These are phyloP conservation scores for Penicillium canariense DNA, from an alignment of 495 filamentous ascomycete species.

Conservation along the genomic window DNA sequence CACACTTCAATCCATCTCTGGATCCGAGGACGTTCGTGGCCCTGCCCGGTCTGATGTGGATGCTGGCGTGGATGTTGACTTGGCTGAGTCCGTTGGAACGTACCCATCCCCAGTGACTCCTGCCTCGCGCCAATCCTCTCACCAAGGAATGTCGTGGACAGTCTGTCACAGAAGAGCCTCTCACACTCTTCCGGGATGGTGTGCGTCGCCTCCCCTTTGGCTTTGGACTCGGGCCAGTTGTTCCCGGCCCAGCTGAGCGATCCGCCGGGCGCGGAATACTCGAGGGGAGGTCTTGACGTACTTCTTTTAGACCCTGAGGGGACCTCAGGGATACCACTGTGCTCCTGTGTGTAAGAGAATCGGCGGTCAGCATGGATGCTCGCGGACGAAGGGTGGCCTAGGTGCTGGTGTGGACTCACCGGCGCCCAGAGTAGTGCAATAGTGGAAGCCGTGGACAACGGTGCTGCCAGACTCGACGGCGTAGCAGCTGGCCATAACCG, in stretches of 20 bases:
- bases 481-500: conserved; percentile 86
- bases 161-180: conserved; percentile 97
- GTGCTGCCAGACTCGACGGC: conserved; percentile 52
- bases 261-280: conserved; percentile 61
- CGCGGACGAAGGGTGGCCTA: neutral
- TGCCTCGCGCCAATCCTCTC: conserved; percentile 68
- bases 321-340: conserved; percentile 98
- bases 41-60: conserved; percentile 17
- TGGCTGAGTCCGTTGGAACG: conserved; percentile 38
- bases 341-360: conserved; percentile 54
- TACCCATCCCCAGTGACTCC: conserved; percentile 78
- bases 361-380: conserved; percentile 1
- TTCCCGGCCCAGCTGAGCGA: conserved; percentile 44
- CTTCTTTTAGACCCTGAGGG: conserved; percentile 74
- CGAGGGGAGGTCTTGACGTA: conserved; percentile 79
- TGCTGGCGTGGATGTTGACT: conserved; percentile 4
- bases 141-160: conserved; percentile 91
- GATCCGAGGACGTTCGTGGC: conserved; percentile 41
- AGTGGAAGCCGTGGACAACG: conserved; percentile 80
- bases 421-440: conserved; percentile 83
- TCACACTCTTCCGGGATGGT: conserved; percentile 99
- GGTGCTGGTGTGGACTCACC: conserved; percentile 46
- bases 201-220: conserved; percentile 86
- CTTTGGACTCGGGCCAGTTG: conserved; percentile 53
- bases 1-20: conserved; percentile 72